These are phyloP conservation scores for Tausonia pullulans DNA, from an alignment of 1,284 basidiomycete species.

Conservation along the genomic window DNA sequence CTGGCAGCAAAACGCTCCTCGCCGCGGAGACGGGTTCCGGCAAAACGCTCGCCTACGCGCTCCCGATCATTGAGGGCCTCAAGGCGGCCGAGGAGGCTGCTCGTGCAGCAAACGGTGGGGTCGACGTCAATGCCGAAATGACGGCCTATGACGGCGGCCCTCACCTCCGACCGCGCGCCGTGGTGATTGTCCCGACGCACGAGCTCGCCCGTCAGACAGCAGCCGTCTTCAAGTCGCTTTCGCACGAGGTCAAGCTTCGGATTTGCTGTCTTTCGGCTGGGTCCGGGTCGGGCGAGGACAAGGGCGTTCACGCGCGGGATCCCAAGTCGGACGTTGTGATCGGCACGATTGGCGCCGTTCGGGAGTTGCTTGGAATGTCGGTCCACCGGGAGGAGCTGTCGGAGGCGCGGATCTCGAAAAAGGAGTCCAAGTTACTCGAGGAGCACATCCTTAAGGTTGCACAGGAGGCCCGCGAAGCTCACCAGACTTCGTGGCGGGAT, in stretches of 20 bases:
- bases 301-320: conserved; percentile 11
- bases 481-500: no score
- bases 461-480: no score
- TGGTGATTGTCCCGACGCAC: conserved; percentile 76
- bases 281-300: conserved; percentile 23
- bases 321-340: conserved; percentile 53
- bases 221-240: conserved; percentile 55
- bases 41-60: conserved; percentile 78
- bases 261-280: conserved; percentile 54
- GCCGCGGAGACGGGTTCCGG: conserved; percentile 82
- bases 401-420: conserved; percentile 7
- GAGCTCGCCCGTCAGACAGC: conserved; percentile 72
- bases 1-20: conserved; percentile 39
- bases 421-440: neutral
- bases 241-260: conserved; percentile 62
- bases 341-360: conserved; percentile 60
- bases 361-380: conserved; percentile 46
- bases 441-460: neutral
- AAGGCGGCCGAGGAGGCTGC: conserved; percentile 35
- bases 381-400: conserved; percentile 16
- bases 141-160: conserved; percentile 17
- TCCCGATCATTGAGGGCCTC: conserved; percentile 65
- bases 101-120: neutral
- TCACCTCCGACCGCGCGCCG: conserved; percentile 51
- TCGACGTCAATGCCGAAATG: neutral